These are phyloP conservation scores for Acanthamoeba triangularis DNA, from an alignment of 208 protist genomes.

Conservation along the genomic window DNA sequence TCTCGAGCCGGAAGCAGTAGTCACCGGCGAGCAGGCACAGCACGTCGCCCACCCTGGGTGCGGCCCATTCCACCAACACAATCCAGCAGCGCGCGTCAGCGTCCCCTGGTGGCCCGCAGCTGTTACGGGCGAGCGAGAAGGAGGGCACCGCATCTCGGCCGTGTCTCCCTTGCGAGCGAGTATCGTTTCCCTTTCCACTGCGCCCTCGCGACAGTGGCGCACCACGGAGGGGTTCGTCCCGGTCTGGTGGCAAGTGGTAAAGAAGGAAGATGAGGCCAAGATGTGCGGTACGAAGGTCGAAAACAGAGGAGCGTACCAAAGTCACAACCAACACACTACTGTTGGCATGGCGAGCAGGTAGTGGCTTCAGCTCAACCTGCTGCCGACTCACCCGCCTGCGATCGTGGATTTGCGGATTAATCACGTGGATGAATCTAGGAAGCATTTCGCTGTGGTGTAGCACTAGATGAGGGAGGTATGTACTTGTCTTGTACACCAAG, in stretches of 20 bases:
- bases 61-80: not conserved
- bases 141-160: not conserved
- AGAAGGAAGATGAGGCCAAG: not conserved
- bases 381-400: conserved; percentile 2
- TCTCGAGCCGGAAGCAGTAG: not conserved
- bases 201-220: not conserved
- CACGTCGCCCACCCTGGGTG: conserved; percentile 6
- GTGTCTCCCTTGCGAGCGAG: not conserved
- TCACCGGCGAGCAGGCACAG: conserved; percentile 1
- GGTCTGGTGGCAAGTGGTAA: not conserved
- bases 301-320: not conserved
- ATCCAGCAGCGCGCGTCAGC: not conserved
- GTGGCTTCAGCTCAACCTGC: conserved; percentile 4
- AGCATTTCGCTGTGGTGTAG: no score
- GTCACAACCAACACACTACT: not conserved
- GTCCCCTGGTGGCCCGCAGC: no score
- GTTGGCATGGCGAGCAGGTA: not conserved
- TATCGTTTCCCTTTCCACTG: not conserved
- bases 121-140: not conserved
- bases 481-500: no score
- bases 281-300: not conserved
- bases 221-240: not conserved
- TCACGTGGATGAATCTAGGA: no score
- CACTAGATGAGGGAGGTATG: no score
- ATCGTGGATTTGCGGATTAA: not conserved